Evolutionary conservation across 2,329 filamentous ascomycete species (phyloP), one percentile per base, ranked within the genome.

Genomic region (Diaporthe destruens): DNA sequence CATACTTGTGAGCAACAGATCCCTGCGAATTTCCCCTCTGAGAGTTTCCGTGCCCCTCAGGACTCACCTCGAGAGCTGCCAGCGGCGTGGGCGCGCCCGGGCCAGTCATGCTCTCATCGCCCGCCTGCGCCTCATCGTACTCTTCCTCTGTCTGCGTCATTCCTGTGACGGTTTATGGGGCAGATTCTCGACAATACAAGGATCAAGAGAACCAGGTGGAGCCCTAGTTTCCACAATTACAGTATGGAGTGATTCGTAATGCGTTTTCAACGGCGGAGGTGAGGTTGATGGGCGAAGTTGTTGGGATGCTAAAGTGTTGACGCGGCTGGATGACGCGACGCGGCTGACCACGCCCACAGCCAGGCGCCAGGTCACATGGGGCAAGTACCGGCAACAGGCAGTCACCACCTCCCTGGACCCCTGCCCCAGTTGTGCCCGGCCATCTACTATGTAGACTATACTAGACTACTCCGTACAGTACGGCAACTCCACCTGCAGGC

Each of bases 71-170:
- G 3, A 99, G 88, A 59, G 93, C 93, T 61, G 89, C 87, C 36
- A 99, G 88, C 59, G 96, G 95, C 71, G 95, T 98, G 3, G 96
- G 96, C n/a, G 96, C 96, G 76, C 96, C 96, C 72, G 96, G 96
- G 14, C 93, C 95, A 71, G 92, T 91, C 79, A 91, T 88, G 74
- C 91, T 89, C 77, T 97, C 94, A 72, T 96, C 95, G 71, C 79
- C 86, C 76, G 79, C 81, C 77, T 91, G 89, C 72, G 88, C 88
- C 74, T 92, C 91, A 76, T 97, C 93, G 49, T 90, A 90, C 75
- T 92, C 89, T 75, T 92, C 89, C 75, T 90, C 88, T n/a, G 79
- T 82, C 51, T 85, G 82, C 18, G 84, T 83, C 86, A 88, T 87
- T 65, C 71, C 72, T 16, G 54, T 18, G 25, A 32, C 11, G 12